Evolutionary conservation across 208 protist species (phyloP).

Genomic region (Phytomonas francai): DNA sequence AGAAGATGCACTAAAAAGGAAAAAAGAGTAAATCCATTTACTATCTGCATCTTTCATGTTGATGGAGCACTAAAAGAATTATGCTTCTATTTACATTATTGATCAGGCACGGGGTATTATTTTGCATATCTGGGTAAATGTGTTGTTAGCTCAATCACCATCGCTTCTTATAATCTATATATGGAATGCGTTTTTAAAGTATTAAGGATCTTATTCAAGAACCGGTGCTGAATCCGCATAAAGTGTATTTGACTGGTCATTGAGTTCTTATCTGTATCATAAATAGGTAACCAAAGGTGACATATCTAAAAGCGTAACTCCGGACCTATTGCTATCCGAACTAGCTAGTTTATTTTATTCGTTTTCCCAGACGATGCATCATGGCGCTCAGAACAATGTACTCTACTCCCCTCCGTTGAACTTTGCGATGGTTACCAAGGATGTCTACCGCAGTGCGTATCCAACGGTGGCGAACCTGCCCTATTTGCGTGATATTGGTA

Average conservation of each 20-base stretch:
- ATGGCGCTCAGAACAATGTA: constrained; percentile 9
- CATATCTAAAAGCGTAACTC: constrained; percentile 2
- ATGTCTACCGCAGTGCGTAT: constrained; percentile 81
- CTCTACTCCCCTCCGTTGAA: constrained; percentile 51
- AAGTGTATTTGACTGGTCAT: neutral
- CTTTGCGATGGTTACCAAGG: constrained; percentile 72
- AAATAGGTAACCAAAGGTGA: constrained; percentile 3
- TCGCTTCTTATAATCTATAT: neutral
- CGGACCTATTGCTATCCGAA: neutral
- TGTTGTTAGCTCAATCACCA: neutral
- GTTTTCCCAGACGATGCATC: neutral
- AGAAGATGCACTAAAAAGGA: neutral
- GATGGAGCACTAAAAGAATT: neutral
- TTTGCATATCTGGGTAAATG: neutral
- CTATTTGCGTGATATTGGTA: constrained; percentile 66
- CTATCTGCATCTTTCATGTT: neutral
- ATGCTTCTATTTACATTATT: neutral
- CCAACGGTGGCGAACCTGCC: constrained; percentile 55
- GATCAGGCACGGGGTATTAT: neutral
- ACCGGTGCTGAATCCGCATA: neutral
- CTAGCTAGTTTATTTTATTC: neutral
- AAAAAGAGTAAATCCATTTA: neutral
- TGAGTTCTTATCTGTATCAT: neutral
- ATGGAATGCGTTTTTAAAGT: neutral
- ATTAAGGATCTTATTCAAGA: neutral